Base-by-base conservation (phyloP, 2,329 filamentous ascomycete species). In the Apiospora aurea region DNA sequence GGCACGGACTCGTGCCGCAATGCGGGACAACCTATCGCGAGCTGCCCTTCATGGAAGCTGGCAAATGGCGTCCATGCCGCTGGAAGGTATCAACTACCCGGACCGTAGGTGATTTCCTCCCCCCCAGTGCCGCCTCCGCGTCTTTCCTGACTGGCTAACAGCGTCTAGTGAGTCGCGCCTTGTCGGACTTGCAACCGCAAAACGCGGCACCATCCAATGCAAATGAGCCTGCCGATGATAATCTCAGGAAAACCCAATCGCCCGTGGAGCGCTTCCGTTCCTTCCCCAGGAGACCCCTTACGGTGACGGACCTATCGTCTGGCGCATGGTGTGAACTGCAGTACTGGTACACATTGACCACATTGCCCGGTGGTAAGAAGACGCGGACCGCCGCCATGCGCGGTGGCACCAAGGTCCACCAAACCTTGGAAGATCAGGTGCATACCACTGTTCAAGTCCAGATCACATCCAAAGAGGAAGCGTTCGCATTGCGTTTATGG, bases 261-360 rank as follows among this genome's bases (percentile, higher is more conserved):
- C 95, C 95, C 0, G 83, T 98, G 2, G 88, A 94, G 74, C 90
- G 93, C 46, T 97, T 97, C 77, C 92, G 95, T 49, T 90, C 90
- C 0, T 91, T 88, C 71, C 94, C 94, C 0, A 92, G 88, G 78
- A 96, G 94, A 79, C 90, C 93, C 0, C 87, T 98, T 10, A 94
- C 93, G 0, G 96, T 98, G 0, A 95, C 94, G 2, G 96, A 99
- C 81, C 84, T 98, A 34, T 90, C 95, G 0, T 93, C 94, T 0
- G 95, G 95, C 2, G 92, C 95, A 10, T 99, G 96, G 96, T 99
- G 96, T 81, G 96, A 99, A 82, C 82, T 98, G 72, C 95, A 98
- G 80, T 97, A 97, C 78, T 95, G 91, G 86, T 98, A 97, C 82
- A 94, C 91, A 0, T 87, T 99, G 71, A 93, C 91, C 3, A 91